phyloP scores from a whole-genome alignment of 495 filamentous ascomycete genomes.

The Extremus antarcticus region DNA sequence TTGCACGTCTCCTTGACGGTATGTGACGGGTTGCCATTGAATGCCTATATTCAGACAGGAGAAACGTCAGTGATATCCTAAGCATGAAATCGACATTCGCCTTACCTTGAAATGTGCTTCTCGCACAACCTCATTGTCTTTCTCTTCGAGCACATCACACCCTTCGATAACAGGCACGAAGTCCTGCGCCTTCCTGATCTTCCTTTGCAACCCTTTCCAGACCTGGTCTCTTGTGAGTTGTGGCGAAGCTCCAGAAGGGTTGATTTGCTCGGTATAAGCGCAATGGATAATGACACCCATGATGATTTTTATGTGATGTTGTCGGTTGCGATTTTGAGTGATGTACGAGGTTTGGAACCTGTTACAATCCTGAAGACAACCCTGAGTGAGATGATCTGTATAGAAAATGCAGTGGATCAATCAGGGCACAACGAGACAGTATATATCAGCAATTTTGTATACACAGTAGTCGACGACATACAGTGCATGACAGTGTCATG shows the following conservation, averaged over 20 bases:
- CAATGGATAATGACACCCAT: slow-evolving; percentile 33
- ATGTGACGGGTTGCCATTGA: not conserved
- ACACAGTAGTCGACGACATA: too few relatives aligned
- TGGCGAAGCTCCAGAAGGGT: slow-evolving; percentile 34
- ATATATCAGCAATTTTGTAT: too few relatives aligned
- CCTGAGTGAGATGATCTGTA: too few relatives aligned
- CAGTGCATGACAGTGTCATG: too few relatives aligned
- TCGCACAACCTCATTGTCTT: slow-evolving; percentile 21
- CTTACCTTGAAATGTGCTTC: slow-evolving; percentile 9
- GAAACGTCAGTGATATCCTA: not conserved
- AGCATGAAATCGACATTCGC: not conserved
- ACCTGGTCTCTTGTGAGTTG: slow-evolving; percentile 37
- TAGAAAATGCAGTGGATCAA: too few relatives aligned
- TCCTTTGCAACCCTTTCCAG: slow-evolving; percentile 42
- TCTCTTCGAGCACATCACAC: slow-evolving; percentile 33
- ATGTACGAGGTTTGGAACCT: not conserved
- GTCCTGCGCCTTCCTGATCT: slow-evolving; percentile 39
- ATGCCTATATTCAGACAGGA: too few relatives aligned
- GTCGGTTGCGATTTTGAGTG: not conserved
- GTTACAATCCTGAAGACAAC: too few relatives aligned
- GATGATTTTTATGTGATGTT: slow-evolving; percentile 8
- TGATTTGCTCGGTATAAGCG: slow-evolving; percentile 44
- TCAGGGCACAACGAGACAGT: too few relatives aligned
- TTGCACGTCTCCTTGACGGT: slow-evolving; percentile 15
- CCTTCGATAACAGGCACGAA: slow-evolving; percentile 41